These are phyloP conservation scores for Ogataea kodamae DNA, from an alignment of 805 yeast species.

Conservation along the genomic window DNA sequence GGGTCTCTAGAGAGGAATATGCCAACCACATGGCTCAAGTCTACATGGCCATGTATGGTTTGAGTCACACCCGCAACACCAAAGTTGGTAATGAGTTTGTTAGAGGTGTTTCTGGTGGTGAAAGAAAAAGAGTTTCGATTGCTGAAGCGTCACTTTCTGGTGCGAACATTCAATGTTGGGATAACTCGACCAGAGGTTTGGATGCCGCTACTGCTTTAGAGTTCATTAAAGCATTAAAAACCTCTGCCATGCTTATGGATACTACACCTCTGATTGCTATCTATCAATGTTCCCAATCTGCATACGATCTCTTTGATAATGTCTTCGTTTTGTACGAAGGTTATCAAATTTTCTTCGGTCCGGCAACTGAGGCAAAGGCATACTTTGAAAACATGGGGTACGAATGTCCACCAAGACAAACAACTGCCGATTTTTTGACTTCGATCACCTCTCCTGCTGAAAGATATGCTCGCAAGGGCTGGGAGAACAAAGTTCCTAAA, in stretches of 20 bases:
- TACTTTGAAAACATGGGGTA: conserved; percentile 44
- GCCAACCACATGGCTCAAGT: conserved; percentile 49
- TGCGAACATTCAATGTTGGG: conserved; percentile 52
- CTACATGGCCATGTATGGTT: conserved; percentile 28
- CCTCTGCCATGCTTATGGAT: conserved; percentile 48
- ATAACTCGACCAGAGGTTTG: conserved; percentile 69
- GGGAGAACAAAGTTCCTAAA: conserved; percentile 35
- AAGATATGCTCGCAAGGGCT: conserved; percentile 31
- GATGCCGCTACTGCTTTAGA: conserved; percentile 70
- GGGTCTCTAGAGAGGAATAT: conserved; percentile 53
- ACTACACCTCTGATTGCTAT: conserved; percentile 52
- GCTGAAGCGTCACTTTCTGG: conserved; percentile 47
- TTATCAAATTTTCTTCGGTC: conserved; percentile 41
- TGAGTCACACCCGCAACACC: conserved; percentile 50
- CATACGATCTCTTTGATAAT: conserved; percentile 43
- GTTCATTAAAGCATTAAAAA: conserved; percentile 54
- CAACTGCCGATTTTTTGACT: conserved; percentile 45
- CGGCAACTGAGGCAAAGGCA: conserved; percentile 35
- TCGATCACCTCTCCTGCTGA: conserved; percentile 33
- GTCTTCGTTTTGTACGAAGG: conserved; percentile 42
- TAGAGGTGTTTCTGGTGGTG: conserved; percentile 69
- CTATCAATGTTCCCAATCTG: conserved; percentile 43
- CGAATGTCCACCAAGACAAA: conserved; percentile 44
- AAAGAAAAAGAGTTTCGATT: conserved; percentile 61
- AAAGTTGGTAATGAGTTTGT: conserved; percentile 61